A percentile compares a stretch with the other conserved stretches of the same genome.
phyloP scores from a whole-genome alignment of 176 grass and related monocot species.

The Pontederia paniculata region DNA sequence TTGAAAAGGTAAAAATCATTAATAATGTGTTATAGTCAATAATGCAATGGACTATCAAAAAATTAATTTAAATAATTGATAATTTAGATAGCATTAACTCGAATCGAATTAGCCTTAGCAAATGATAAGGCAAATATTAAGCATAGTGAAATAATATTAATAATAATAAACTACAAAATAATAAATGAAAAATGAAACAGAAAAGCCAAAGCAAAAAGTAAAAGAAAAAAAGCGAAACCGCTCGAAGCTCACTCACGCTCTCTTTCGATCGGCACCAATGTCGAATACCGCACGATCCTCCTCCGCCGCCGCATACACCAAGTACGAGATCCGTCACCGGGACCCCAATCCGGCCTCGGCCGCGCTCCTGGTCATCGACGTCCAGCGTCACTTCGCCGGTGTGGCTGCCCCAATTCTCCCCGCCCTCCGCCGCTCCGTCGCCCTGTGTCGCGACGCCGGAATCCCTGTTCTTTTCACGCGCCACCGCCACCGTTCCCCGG shows the following conservation, averaged over 20 bases:
- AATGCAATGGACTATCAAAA: too few relatives aligned
- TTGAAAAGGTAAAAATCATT: too few relatives aligned
- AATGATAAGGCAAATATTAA: too few relatives aligned
- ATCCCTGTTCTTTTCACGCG: slow-evolving; percentile 42
- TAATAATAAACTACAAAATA: too few relatives aligned
- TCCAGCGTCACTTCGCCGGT: slow-evolving; percentile 57
- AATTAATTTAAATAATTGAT: too few relatives aligned
- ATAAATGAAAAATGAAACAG: too few relatives aligned
- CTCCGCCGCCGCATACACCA: not conserved
- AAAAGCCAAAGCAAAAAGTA: too few relatives aligned
- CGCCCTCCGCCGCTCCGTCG: slow-evolving; percentile 33
- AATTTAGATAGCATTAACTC: too few relatives aligned
- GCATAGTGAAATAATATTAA: too few relatives aligned
- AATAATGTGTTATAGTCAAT: too few relatives aligned
- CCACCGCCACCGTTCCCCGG: slow-evolving; percentile 34
- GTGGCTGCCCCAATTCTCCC: slow-evolving; percentile 23
- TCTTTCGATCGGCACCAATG: not conserved
- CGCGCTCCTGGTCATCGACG: slow-evolving; percentile 54
- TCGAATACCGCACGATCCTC: not conserved
- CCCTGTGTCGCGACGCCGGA: slow-evolving; percentile 37
- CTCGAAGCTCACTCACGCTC: not conserved
- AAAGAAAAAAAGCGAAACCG: too few relatives aligned
- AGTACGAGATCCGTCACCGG: slow-evolving; percentile 44
- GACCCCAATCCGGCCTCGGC: slow-evolving; percentile 32
- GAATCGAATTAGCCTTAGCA: too few relatives aligned